Conservation (phyloP, 805 yeast genomes). For the Lipomyces starkeyi region DNA sequence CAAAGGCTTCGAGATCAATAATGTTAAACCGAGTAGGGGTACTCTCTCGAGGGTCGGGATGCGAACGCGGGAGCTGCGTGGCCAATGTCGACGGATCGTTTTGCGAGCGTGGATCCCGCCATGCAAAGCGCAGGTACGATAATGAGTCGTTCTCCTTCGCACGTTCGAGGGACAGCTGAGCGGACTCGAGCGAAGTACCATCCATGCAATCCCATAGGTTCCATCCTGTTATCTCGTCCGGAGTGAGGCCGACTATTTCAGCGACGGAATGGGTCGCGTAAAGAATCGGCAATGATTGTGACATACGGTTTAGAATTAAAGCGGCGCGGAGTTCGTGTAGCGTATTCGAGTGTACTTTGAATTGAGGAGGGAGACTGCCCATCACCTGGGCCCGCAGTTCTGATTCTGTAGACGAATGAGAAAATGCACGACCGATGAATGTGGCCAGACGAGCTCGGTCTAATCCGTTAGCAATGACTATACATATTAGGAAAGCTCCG, state of each 20-base stretch:
- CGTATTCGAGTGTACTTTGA: not conserved
- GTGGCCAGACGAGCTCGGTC: slow-evolving; percentile 20
- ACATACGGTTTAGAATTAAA: slow-evolving; percentile 21
- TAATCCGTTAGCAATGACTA: not conserved
- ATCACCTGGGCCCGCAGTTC: slow-evolving; percentile 8
- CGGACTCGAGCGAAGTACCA: slow-evolving; percentile 11
- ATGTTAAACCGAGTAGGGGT: not conserved
- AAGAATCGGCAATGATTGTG: slow-evolving; percentile 16
- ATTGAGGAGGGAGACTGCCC: slow-evolving; percentile 5
- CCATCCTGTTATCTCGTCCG: slow-evolving; percentile 19
- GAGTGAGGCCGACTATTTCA: slow-evolving; percentile 11
- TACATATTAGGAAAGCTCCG: not conserved
- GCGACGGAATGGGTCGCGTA: slow-evolving; percentile 21
- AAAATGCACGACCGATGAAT: slow-evolving; percentile 10
- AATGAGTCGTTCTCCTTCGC: slow-evolving; percentile 28
- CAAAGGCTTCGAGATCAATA: slow-evolving; percentile 20
- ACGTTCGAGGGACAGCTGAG: slow-evolving; percentile 25
- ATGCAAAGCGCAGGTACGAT: slow-evolving; percentile 20
- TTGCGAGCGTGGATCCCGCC: slow-evolving; percentile 28
- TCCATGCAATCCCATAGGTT: slow-evolving; percentile 26
- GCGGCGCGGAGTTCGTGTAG: slow-evolving; percentile 29
- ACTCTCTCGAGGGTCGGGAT: not conserved
- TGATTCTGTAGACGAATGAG: slow-evolving; percentile 4
- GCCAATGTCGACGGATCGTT: slow-evolving; percentile 9
- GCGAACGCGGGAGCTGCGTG: not conserved